Percentiles rank a stretch among this genome's conserved stretches.
phyloP scores from a whole-genome alignment of 108 stramenopile species.

The Cylindrotheca fusiformis region DNA sequence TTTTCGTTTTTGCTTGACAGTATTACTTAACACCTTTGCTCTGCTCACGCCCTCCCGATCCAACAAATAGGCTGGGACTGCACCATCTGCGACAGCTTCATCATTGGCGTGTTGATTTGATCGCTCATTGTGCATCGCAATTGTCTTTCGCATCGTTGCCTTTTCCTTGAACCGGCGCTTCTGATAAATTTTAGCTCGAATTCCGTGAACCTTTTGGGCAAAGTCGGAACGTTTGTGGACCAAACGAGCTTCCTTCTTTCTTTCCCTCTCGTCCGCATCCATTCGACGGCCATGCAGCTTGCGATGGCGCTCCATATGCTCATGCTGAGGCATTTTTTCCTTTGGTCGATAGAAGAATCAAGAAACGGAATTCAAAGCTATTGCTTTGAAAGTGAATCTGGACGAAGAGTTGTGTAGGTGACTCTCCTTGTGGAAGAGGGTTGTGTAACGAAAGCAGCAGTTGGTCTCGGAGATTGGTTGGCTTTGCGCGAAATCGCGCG shows the following conservation, averaged over 20 bases:
- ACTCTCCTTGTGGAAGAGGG: too few relatives aligned
- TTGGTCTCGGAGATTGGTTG: too few relatives aligned
- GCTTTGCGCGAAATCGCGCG: too few relatives aligned
- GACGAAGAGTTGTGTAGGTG: too few relatives aligned
- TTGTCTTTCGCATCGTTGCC: conserved; percentile 99
- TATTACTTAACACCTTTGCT: conserved; percentile 98
- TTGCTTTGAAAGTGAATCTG: too few relatives aligned
- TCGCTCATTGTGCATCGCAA: conserved; percentile 96
- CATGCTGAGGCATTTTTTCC: conserved; percentile 99
- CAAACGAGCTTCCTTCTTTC: conserved; percentile 96
- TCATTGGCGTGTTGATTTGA: conserved; percentile 95
- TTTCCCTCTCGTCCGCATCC: conserved; percentile 92
- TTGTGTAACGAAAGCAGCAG: too few relatives aligned
- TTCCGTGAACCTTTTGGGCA: conserved; percentile 96
- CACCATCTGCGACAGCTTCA: conserved; percentile 92
- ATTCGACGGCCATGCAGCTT: conserved; percentile 98
- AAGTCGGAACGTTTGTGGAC: conserved; percentile 94
- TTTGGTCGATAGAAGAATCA: too few relatives aligned
- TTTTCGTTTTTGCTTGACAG: conserved; percentile 99
- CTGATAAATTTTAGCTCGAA: conserved; percentile 97
- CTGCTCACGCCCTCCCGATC: conserved; percentile 97
- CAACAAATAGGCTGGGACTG: conserved; percentile 96
- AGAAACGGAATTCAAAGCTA: too few relatives aligned
- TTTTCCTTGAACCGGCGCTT: conserved; percentile 98
- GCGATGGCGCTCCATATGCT: conserved; percentile 99